phyloP scores from a whole-genome alignment of 495 filamentous ascomycete genomes.

The Xylaria palmicola region DNA sequence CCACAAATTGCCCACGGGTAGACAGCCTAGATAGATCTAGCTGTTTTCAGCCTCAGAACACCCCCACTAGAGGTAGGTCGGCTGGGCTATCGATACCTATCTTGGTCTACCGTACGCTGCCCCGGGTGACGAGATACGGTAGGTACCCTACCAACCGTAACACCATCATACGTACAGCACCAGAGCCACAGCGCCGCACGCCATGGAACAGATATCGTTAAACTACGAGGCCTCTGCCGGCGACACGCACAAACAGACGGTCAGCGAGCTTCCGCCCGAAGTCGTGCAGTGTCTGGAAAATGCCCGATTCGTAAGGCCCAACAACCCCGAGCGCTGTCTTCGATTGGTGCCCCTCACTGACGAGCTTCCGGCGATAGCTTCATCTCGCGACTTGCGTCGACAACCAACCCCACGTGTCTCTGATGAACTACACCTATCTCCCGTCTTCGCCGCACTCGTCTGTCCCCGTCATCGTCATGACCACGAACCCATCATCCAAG shows the following conservation, averaged over 20 bases:
- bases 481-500: slow-evolving; percentile 80
- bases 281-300: slow-evolving; percentile 91
- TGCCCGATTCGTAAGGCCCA: slow-evolving; percentile 75
- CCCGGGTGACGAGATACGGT: too few relatives aligned
- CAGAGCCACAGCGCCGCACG: neutral
- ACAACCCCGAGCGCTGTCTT: neutral
- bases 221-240: slow-evolving; percentile 74
- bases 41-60: too few relatives aligned
- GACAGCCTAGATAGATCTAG: too few relatives aligned
- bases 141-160: too few relatives aligned
- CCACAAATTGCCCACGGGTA: too few relatives aligned
- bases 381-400: slow-evolving; percentile 87
- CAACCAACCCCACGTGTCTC: slow-evolving; percentile 85
- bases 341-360: slow-evolving; percentile 13
- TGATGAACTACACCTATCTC: slow-evolving; percentile 99
- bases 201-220: slow-evolving; percentile 57
- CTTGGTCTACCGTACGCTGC: too few relatives aligned
- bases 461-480: slow-evolving; percentile 85
- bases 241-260: slow-evolving; percentile 66
- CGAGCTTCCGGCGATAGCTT: slow-evolving; percentile 54
- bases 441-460: slow-evolving; percentile 73
- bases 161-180: too few relatives aligned
- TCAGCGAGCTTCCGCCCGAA: slow-evolving; percentile 70
- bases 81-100: too few relatives aligned
- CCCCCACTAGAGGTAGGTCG: too few relatives aligned